These are phyloP conservation scores for Monilinia fructigena DNA, from an alignment of 2,329 filamentous ascomycete species.

Conservation along the genomic window DNA sequence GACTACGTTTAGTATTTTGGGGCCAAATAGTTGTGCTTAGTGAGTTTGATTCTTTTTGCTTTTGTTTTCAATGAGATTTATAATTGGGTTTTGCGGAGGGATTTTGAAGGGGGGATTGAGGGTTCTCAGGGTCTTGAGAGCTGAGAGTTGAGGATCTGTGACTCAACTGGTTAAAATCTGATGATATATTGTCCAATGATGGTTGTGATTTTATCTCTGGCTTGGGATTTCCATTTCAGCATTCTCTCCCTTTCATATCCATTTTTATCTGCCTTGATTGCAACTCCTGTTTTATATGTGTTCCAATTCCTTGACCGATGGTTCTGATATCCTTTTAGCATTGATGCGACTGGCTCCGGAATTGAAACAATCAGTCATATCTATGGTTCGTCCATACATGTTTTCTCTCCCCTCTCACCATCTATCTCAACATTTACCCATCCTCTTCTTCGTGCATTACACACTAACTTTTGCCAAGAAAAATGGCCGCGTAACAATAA, in stretches of 20 bases:
- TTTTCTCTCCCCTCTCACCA: neutral
- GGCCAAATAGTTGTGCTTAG: slow-evolving; percentile 14
- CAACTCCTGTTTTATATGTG: no score
- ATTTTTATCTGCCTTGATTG: neutral
- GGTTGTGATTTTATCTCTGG: no score
- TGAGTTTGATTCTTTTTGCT: neutral
- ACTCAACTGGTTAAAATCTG: no score
- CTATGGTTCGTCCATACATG: neutral
- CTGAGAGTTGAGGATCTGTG: no score
- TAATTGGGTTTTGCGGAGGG: no score
- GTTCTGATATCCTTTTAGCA: neutral
- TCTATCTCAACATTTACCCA: neutral
- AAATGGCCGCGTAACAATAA: slow-evolving; percentile 71
- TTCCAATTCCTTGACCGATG: neutral
- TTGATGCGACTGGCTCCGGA: slow-evolving; percentile 16
- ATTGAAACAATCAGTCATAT: slow-evolving; percentile 23
- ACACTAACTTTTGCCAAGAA: slow-evolving; percentile 50
- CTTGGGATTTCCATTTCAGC: no score
- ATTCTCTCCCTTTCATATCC: neutral
- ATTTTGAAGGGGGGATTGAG: no score
- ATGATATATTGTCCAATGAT: no score
- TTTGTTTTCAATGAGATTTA: neutral
- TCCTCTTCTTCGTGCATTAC: neutral
- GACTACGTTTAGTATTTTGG: neutral
- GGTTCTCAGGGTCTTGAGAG: no score